Evolutionary conservation across 2,329 filamentous ascomycete genomes (phyloP).

Genomic region (Gremmenia infestans): DNA sequence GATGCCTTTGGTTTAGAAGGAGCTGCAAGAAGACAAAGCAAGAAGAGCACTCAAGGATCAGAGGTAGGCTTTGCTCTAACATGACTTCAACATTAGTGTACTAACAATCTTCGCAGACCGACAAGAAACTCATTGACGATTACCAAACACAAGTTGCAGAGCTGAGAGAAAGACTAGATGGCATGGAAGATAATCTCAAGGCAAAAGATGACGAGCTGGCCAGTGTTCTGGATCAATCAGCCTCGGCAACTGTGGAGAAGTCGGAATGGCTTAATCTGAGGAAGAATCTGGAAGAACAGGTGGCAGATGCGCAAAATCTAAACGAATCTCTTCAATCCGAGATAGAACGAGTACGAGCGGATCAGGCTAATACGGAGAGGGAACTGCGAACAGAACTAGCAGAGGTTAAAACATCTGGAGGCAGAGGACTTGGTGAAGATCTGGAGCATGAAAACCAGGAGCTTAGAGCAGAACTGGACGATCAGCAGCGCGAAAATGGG

Average conservation of each 20-base stretch:
- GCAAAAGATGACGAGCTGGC: constrained; percentile 68
- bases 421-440: constrained; percentile 33
- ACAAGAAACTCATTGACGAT: constrained; percentile 71
- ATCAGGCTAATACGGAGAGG: constrained; percentile 60
- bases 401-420: constrained; percentile 38
- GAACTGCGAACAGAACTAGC: constrained; percentile 61
- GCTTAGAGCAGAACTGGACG: neutral
- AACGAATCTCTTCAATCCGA: constrained; percentile 77
- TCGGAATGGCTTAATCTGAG: constrained; percentile 66
- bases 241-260: constrained; percentile 56
- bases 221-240: constrained; percentile 46
- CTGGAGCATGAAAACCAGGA: constrained; percentile 51
- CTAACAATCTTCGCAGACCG: constrained; percentile 41
- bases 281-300: constrained; percentile 63
- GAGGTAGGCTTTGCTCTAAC: constrained; percentile 33
- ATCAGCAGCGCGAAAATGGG: constrained; percentile 54
- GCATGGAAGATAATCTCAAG: constrained; percentile 64
- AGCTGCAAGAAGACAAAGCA: constrained; percentile 32
- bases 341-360: constrained; percentile 65
- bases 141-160: constrained; percentile 73
- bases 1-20: constrained; percentile 59
- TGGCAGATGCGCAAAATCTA: constrained; percentile 69
- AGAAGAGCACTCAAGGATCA: constrained; percentile 34
- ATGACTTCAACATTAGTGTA: neutral
- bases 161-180: constrained; percentile 67